These are phyloP conservation scores for Moesziomyces antarcticus DNA, from an alignment of 1,284 basidiomycete species.

Conservation along the genomic window DNA sequence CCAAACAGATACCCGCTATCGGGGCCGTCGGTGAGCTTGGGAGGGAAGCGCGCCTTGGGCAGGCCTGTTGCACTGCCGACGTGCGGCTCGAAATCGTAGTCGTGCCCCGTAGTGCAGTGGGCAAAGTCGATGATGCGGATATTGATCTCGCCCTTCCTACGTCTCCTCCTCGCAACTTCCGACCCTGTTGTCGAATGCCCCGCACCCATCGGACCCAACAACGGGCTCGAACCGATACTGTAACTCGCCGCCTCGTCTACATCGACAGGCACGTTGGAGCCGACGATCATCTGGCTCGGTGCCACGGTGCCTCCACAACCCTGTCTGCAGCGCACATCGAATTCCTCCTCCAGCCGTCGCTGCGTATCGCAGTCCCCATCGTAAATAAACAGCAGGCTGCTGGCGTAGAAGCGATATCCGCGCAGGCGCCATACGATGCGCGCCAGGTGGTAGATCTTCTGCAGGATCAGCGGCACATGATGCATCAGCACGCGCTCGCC, in stretches of 20 bases:
- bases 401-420: constrained; percentile 97
- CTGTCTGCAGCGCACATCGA: constrained; percentile 43
- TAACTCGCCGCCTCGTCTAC: too few species aligned
- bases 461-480: constrained; percentile 89
- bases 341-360: constrained; percentile 70
- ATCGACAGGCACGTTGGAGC: constrained; percentile 4
- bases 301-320: constrained; percentile 41
- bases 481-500: constrained; percentile 85
- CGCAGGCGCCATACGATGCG: constrained; percentile 86
- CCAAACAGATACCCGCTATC: constrained; percentile 95
- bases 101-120: constrained; percentile 93
- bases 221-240: constrained; percentile 45
- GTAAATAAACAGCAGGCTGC: constrained; percentile 95
- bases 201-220: constrained; percentile 27
- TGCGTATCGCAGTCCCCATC: constrained; percentile 92
- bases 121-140: constrained; percentile 99
- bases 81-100: constrained; percentile 76
- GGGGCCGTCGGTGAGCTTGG: constrained; percentile 85
- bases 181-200: background rate
- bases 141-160: constrained; percentile 85
- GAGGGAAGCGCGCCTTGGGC: constrained; percentile 76
- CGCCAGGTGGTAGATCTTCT: constrained; percentile 93
- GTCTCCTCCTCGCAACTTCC: constrained; percentile 22
- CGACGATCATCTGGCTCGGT: constrained; percentile 31
- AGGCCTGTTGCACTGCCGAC: constrained; percentile 3